A percentile compares a stretch with the other conserved stretches of the same genome.
These are phyloP conservation scores for Phanerodontia chrysosporium DNA, from an alignment of 768 basidiomycete species.

Conservation along the genomic window DNA sequence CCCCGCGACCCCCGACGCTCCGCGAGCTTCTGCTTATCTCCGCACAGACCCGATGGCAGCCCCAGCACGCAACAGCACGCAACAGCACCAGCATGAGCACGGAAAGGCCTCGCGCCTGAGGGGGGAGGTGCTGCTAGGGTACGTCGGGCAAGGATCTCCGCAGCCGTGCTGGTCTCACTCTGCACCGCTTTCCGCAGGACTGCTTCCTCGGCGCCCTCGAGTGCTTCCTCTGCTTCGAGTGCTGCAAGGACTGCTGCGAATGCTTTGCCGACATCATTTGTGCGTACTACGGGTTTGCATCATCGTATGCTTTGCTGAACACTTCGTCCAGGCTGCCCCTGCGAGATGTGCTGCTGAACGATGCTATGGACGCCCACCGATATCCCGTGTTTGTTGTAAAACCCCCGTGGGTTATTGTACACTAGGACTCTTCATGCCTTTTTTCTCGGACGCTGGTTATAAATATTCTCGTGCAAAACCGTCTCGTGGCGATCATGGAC, in stretches of 20 bases:
- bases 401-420: background rate
- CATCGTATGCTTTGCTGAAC: background rate
- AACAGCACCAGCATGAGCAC: conserved; percentile 32
- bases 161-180: background rate
- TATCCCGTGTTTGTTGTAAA: background rate
- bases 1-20: background rate
- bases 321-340: conserved; percentile 58
- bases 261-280: conserved; percentile 68
- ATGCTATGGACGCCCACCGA: background rate
- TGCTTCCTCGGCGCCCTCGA: conserved; percentile 58
- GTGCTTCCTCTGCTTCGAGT: conserved; percentile 71
- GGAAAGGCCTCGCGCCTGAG: conserved; percentile 56
- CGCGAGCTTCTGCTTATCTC: background rate
- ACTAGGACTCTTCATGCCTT: background rate
- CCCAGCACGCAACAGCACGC: conserved; percentile 29
- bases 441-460: background rate
- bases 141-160: background rate
- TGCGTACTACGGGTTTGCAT: conserved; percentile 31
- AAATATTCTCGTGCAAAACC: background rate
- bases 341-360: conserved; percentile 70
- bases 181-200: conserved; percentile 38
- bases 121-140: conserved; percentile 73
- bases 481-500: background rate
- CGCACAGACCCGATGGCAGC: conserved; percentile 44
- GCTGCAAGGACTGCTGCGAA: conserved; percentile 60